A percentile compares a stretch with the other conserved stretches of the same genome.
Evolutionary conservation across 192 early-diverging fungal genomes (phyloP).

Genomic region (Coemansia sp.): DNA sequence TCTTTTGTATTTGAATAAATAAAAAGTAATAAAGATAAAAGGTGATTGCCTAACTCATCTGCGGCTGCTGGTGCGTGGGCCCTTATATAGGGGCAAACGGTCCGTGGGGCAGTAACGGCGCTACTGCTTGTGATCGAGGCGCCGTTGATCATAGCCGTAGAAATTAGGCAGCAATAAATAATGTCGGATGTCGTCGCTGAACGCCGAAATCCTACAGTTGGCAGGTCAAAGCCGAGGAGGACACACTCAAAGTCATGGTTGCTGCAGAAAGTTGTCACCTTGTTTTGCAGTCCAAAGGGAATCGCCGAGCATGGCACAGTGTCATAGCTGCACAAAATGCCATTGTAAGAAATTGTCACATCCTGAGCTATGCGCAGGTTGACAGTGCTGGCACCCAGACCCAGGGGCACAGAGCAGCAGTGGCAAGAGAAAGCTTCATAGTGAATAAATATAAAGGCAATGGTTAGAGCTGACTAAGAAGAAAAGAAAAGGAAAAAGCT

Average conservation of each 20-base stretch:
- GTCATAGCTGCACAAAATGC: slow-evolving; percentile 32
- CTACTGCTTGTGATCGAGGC: too few relatives aligned
- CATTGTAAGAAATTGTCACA: slow-evolving; percentile 30
- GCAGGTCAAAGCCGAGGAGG: slow-evolving; percentile 46
- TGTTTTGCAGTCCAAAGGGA: slow-evolving; percentile 20
- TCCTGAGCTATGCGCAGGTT: slow-evolving; percentile 23
- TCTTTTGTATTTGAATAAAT: too few relatives aligned
- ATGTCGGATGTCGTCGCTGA: too few relatives aligned
- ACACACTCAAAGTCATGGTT: slow-evolving; percentile 48
- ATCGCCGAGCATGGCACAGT: slow-evolving; percentile 31
- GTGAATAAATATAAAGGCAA: neutral
- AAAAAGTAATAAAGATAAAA: too few relatives aligned
- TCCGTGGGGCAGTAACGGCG: too few relatives aligned
- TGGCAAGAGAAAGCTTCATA: slow-evolving; percentile 2
- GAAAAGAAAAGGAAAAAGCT: too few relatives aligned
- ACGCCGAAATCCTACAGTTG: too few relatives aligned
- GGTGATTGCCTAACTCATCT: too few relatives aligned
- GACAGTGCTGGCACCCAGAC: slow-evolving; percentile 6
- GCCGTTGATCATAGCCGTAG: too few relatives aligned
- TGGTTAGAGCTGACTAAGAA: neutral
- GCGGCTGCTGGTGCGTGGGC: too few relatives aligned
- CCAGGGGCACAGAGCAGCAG: slow-evolving; percentile 4
- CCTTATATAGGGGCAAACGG: too few relatives aligned
- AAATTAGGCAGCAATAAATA: too few relatives aligned
- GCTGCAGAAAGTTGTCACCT: slow-evolving; percentile 30